Evolutionary conservation across 495 filamentous ascomycete species (phyloP).

Genomic region (Lophium mytilinum): DNA sequence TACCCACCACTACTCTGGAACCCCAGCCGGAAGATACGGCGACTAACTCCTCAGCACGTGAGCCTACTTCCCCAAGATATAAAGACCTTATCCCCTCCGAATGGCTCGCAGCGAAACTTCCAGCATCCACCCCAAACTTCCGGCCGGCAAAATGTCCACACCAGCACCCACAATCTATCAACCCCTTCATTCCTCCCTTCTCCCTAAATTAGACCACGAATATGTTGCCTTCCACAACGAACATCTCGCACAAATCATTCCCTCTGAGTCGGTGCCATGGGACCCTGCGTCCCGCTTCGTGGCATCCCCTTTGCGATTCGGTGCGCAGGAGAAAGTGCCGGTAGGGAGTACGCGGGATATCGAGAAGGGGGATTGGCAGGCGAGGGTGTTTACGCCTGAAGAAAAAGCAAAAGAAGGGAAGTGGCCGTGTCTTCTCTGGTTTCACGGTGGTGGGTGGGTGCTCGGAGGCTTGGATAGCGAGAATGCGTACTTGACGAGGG

Average conservation of each 20-base stretch:
- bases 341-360: neutral
- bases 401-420: neutral
- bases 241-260: neutral
- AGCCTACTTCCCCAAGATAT: too few species aligned
- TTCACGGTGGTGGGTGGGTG: conserved; percentile 28
- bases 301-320: neutral
- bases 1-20: too few species aligned
- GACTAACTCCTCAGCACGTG: too few species aligned
- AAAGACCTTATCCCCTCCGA: too few species aligned
- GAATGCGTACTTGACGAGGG: conserved; percentile 9
- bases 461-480: conserved; percentile 12
- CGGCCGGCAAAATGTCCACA: neutral
- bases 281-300: neutral
- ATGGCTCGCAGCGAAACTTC: too few species aligned
- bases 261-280: neutral
- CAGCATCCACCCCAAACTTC: too few species aligned
- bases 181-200: neutral
- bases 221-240: neutral
- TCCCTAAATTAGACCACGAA: neutral
- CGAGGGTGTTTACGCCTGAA: conserved; percentile 5
- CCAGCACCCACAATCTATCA: neutral
- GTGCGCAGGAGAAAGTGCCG: neutral
- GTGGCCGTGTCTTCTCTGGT: conserved; percentile 24
- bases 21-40: too few species aligned
- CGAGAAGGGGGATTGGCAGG: neutral